Evolutionary conservation across 352 stramenopile genomes (phyloP), one percentile per base, ranked within the genome.

Genomic region (Globisporangium middletonii): DNA sequence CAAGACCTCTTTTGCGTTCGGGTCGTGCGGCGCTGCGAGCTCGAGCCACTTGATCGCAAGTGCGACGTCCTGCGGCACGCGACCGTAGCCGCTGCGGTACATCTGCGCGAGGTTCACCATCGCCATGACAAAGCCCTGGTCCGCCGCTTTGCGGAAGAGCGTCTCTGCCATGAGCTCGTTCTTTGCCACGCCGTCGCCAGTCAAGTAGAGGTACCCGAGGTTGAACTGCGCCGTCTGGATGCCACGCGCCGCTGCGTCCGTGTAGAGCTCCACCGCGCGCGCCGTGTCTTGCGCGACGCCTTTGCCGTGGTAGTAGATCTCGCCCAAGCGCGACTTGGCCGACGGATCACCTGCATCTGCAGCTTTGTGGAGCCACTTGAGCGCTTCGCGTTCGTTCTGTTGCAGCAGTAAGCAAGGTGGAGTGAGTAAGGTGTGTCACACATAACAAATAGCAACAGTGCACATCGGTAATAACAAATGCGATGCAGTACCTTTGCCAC

Each of bases 51-150:
- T 85, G 46, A 71, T 77, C 2, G 81, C 79, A 4, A 82, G 70
- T 6, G 73, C 72, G 2, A 88, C 45, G 42, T 93, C 72, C 58
- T 84, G 73, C 0, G 79, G 77, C 18, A 94, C 79, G 28, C 75
- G 67, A 13, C 69, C 83, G 49, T 90, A 86, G 0, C 85, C 85
- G 11, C 66, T 75, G 15, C 79, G 73, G 54, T 93, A 91, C 83
- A 94, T 92, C 37, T 93, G 78, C 33, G 85, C 85, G 33, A 94
- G 69, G 33, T 94, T 94, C 13, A 94, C 77, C 79, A 94, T 94
- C 12, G 85, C 85, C 79, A 93, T 90, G 59, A 90, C 79, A 54
- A 92, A 91, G 5, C 83, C 83, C 53, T 92, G 79, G 12, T 89
- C 82, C 0, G 85, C 83, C 4, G 85, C 80, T 37, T 72, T 71